Evolutionary conservation across 202 grass and related monocot species (phyloP).

Genomic region (Eragrostis tef): DNA sequence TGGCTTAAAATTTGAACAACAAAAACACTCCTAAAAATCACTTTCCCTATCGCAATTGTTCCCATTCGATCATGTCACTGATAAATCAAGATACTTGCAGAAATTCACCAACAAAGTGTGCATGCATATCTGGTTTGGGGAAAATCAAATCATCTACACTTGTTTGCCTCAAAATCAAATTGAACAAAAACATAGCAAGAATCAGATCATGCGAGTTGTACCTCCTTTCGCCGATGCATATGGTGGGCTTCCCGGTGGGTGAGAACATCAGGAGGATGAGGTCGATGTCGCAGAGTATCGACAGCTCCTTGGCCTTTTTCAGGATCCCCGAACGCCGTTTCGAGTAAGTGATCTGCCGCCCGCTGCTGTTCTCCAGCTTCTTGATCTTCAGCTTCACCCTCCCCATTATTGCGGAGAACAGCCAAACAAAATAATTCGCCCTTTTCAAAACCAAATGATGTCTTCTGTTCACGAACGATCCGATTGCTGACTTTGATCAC

Average conservation of each 20-base stretch:
- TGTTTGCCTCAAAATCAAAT: neutral
- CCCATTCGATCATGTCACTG: neutral
- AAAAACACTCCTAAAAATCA: neutral
- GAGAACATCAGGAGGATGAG: conserved; percentile 87
- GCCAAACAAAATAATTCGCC: no score
- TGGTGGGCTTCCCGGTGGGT: conserved; percentile 61
- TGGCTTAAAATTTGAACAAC: neutral
- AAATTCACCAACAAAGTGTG: neutral
- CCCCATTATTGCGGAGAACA: conserved; percentile 60
- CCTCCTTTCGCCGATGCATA: conserved; percentile 78
- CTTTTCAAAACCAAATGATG: neutral
- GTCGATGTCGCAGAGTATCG: conserved; percentile 78
- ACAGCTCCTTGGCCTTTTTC: conserved; percentile 85
- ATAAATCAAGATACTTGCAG: neutral
- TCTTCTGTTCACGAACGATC: neutral
- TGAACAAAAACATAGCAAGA: neutral
- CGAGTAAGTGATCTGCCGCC: conserved; percentile 79
- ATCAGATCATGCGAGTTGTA: conserved; percentile 3
- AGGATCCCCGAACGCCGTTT: conserved; percentile 78
- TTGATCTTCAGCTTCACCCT: conserved; percentile 91
- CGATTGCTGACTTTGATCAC: neutral
- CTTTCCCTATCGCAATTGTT: neutral
- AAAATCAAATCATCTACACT: neutral
- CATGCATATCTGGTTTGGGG: neutral
- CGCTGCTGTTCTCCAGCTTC: conserved; percentile 69